Base-by-base conservation (phyloP, 257 asterid genomes). In the Nemophila menziesii region DNA sequence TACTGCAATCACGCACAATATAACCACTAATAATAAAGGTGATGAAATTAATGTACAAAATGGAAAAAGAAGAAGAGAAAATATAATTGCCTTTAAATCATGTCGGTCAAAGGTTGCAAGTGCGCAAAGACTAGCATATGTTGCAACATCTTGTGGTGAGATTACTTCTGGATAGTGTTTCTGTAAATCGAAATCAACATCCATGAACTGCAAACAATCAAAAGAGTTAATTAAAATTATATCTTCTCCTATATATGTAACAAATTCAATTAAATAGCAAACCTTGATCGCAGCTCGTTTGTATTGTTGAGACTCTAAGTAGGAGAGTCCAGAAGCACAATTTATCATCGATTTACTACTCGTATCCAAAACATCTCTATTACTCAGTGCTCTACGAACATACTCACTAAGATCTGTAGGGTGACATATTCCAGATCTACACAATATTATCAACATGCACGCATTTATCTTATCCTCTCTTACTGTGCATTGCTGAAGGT, bases 261-360 rank as follows among this genome's bases (percentile, higher is more conserved):
- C 19, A 14, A 40, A 48, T 15, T 22, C 1, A 10, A 17, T 26
- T 36, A 24, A 41, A 26, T 59, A 44, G 34, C 85, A 56, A 50
- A 85, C 99, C 99, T 85, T 90, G 41, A 96, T 83, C 57, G 96
- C 99, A 67, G 99, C 93, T 55, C 72, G 93, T 70, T 90, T 90
- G 64, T 90, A 90, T 46, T 85, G 79, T 56, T 48, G 79, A 54
- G 83, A 64, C 55, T 85, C 96, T 34, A 90, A 62, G 47, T 81
- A 74, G 24, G 96, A 92, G 73, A 90, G 73, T 39, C 96, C 99
- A 59, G 93, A 89, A 45, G 99, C 92, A 61, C 92, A 77, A 29
- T 75, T 74, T 44, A 90, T 68, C 56, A 85, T 85, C 52, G 92
- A 82, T 48, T 61, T 67, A 43, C 77, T 77, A 47, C 70, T 61